A percentile compares a stretch with the other conserved stretches of the same genome.
These are phyloP conservation scores for Wickerhamiella siamensis DNA, from an alignment of 805 yeast species.

Conservation along the genomic window DNA sequence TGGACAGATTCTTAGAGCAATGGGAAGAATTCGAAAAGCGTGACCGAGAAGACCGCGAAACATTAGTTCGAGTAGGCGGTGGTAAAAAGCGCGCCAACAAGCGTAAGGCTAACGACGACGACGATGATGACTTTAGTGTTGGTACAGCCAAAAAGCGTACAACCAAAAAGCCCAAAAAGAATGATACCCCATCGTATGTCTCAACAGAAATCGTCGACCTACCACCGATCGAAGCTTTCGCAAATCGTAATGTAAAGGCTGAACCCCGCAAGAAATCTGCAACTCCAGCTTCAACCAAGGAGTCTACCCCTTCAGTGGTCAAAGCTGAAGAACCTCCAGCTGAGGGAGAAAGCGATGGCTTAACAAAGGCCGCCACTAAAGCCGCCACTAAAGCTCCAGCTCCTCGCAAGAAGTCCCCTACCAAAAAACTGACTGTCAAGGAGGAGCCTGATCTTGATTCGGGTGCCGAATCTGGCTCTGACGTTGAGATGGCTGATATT, in stretches of 20 bases:
- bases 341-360: conserved; percentile 1
- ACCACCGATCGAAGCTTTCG: conserved; percentile 15
- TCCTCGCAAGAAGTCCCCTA: conserved; percentile 20
- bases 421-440: conserved; percentile 14
- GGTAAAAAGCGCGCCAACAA: conserved; percentile 22
- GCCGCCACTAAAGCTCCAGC: conserved; percentile 20
- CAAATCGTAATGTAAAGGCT: conserved; percentile 5
- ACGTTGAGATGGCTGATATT: neutral
- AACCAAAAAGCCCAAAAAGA: conserved; percentile 11
- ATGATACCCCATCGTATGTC: conserved; percentile 7
- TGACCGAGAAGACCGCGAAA: conserved; percentile 46
- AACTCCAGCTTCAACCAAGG: conserved; percentile 4
- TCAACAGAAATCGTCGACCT: conserved; percentile 12
- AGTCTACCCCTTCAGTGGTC: conserved; percentile 1
- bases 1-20: conserved; percentile 52
- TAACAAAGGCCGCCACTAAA: conserved; percentile 10
- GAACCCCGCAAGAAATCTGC: conserved; percentile 4
- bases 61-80: conserved; percentile 20
- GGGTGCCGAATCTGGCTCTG: conserved; percentile 6
- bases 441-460: conserved; percentile 9
- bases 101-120: conserved; percentile 19
- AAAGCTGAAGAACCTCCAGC: neutral
- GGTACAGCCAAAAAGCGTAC: conserved; percentile 19
- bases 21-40: conserved; percentile 56
- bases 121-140: conserved; percentile 23